Evolutionary conservation across 441 rosid species (phyloP), one percentile per base, ranked within the genome.

Genomic region (Euphorbia corollata): DNA sequence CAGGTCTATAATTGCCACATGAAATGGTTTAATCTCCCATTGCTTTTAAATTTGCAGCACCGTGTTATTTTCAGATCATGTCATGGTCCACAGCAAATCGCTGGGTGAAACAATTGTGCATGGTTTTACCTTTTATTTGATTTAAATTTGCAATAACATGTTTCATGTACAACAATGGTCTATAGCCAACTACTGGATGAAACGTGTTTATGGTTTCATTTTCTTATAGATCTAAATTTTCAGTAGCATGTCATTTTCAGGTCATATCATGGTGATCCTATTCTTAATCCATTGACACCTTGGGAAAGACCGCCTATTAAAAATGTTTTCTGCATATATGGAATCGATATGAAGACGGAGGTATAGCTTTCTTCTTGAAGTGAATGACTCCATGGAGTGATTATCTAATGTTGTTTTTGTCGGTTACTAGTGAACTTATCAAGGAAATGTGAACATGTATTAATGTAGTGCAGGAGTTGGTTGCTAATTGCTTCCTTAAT

Each of bases 261-360:
- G 87, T 84, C 85, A 76, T 91, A 94, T 81, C 96, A 83, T 72
- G 80, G 76, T 64, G 92, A 94, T 80, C 96, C 92, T 71, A 87
- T 94, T 75, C 76, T 88, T 73, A 91, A 94, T 84, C 98, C 99
- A 73, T 89, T 94, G 47, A 84, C 96, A 51, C 97, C 99, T 56
- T 94, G 98, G 98, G 99, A 94, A 61, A 88, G 99, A 71, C 99
- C 99, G 60, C 98, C 99, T 67, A 85, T 91, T 51, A 91, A 86
- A 83, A 94, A 94, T 77, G 83, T 89, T 55, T 94, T 94, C 75
- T 94, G 99, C 80, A 89, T 94, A 77, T 91, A 91, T 78, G 98
- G 99, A 74, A 56, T 85, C 72, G 92, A 94, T 78, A 75, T 67
- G 68, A 94, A 81, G 87, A 94, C 99, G 11, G 98, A 91, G 99